A percentile compares a stretch with the other conserved stretches of the same genome.
Evolutionary conservation across 2,329 filamentous ascomycete species (phyloP).

Genomic region (Daldinia eschscholtzii): DNA sequence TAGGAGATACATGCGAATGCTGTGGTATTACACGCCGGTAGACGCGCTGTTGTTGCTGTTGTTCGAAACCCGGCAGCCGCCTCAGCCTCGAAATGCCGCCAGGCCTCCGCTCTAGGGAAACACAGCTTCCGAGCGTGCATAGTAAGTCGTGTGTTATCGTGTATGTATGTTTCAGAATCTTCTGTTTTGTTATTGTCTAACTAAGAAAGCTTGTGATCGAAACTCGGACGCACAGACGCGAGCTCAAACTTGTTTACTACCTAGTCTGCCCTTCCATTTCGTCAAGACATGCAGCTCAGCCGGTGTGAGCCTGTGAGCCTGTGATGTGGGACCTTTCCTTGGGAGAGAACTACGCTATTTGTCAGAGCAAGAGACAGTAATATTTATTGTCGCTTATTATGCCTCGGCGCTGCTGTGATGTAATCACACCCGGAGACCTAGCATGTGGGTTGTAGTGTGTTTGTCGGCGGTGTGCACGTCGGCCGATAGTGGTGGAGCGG

Average conservation of each 20-base stretch:
- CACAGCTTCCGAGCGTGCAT: background rate
- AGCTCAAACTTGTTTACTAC: conserved; percentile 16
- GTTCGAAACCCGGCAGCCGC: conserved; percentile 26
- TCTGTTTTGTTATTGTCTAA: conserved; percentile 15
- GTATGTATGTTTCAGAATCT: conserved; percentile 24
- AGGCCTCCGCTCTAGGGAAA: conserved; percentile 35
- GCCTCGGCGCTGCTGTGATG: conserved; percentile 11
- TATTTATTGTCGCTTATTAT: conserved; percentile 25
- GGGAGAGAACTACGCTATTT: conserved; percentile 24
- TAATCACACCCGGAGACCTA: conserved; percentile 25
- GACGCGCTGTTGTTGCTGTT: conserved; percentile 20
- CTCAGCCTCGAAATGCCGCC: conserved; percentile 43
- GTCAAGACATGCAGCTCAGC: conserved; percentile 44
- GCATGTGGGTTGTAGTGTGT: conserved; percentile 8
- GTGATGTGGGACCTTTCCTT: conserved; percentile 24
- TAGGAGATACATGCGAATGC: background rate
- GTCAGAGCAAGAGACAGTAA: conserved; percentile 36
- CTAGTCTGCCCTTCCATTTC: conserved; percentile 38
- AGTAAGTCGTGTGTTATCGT: background rate
- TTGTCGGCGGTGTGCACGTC: conserved; percentile 24
- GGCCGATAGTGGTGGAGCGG: conserved; percentile 25
- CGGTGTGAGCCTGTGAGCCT: conserved; percentile 1
- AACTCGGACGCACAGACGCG: conserved; percentile 23
- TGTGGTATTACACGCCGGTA: conserved; percentile 28
- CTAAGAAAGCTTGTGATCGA: conserved; percentile 31